These are phyloP conservation scores for Phyllachora maydis DNA, from an alignment of 2,329 filamentous ascomycete genomes.

Conservation along the genomic window DNA sequence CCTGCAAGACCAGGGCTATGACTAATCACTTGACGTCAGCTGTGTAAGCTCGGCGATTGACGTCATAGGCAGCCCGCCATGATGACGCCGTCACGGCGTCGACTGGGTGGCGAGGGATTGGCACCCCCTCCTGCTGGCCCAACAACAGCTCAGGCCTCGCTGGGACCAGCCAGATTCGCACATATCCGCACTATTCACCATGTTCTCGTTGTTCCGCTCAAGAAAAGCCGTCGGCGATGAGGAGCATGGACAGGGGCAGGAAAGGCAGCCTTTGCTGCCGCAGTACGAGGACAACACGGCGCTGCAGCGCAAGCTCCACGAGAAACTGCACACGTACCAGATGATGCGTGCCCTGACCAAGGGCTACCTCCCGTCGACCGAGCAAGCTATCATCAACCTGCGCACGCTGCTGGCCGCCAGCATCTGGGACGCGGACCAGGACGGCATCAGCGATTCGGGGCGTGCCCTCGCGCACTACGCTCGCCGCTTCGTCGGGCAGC, in stretches of 20 bases:
- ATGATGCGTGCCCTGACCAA: slow-evolving; percentile 65
- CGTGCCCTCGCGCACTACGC: slow-evolving; percentile 49
- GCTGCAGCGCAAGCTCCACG: slow-evolving; percentile 57
- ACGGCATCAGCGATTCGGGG: slow-evolving; percentile 59
- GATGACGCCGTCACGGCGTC: too few species aligned
- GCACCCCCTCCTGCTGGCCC: too few species aligned
- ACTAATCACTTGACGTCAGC: too few species aligned
- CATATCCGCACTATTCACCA: neutral
- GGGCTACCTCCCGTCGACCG: slow-evolving; percentile 83
- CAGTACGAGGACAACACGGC: slow-evolving; percentile 66
- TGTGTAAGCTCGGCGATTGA: too few species aligned
- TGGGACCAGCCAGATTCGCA: too few species aligned
- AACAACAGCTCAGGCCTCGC: too few species aligned
- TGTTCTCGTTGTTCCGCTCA: slow-evolving; percentile 26
- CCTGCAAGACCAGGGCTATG: too few species aligned
- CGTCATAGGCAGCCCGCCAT: too few species aligned
- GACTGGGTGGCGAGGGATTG: too few species aligned
- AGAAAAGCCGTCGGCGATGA: slow-evolving; percentile 41
- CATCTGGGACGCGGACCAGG: slow-evolving; percentile 53
- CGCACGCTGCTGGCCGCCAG: slow-evolving; percentile 61
- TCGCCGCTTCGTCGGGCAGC: slow-evolving; percentile 54
- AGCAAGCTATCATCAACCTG: slow-evolving; percentile 63
- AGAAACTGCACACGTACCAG: slow-evolving; percentile 86
- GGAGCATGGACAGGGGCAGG: slow-evolving; percentile 26
- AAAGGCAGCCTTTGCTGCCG: slow-evolving; percentile 62